Evolutionary conservation across 768 basidiomycete species (phyloP).

Genomic region (Coprinellus aureogranulatus): DNA sequence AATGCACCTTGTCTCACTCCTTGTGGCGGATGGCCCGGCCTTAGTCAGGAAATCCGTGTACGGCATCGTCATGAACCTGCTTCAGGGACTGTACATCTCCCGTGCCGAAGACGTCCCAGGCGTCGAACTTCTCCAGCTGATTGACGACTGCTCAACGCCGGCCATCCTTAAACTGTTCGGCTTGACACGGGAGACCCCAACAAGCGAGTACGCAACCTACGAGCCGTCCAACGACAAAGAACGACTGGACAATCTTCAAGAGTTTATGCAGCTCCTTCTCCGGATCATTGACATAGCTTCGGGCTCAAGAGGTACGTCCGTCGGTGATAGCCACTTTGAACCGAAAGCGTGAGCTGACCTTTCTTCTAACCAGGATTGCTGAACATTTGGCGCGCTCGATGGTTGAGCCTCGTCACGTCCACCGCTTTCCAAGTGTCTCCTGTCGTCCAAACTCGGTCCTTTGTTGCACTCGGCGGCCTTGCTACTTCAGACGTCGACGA

Average conservation of each 20-base stretch:
- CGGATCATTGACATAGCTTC: conserved; percentile 63
- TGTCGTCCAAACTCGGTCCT: conserved; percentile 84
- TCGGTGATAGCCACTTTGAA: background rate
- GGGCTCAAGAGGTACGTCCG: conserved; percentile 61
- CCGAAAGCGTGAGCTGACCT: background rate
- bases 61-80: conserved; percentile 75
- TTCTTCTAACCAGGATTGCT: conserved; percentile 53
- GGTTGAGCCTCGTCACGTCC: conserved; percentile 87
- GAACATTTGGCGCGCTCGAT: conserved; percentile 89
- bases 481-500: conserved; percentile 85
- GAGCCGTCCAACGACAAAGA: conserved; percentile 56
- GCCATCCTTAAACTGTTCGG: conserved; percentile 72
- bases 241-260: conserved; percentile 64
- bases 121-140: conserved; percentile 58
- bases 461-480: conserved; percentile 79
- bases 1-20: conserved; percentile 74
- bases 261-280: conserved; percentile 60
- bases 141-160: conserved; percentile 57
- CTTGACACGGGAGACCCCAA: conserved; percentile 56
- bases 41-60: conserved; percentile 78
- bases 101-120: conserved; percentile 59
- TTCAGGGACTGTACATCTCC: conserved; percentile 70
- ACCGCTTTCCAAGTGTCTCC: conserved; percentile 90
- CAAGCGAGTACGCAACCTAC: conserved; percentile 64
- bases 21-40: conserved; percentile 70